Evolutionary conservation across 2,329 filamentous ascomycete species (phyloP), one percentile per base, ranked within the genome.

Genomic region (Colletotrichum sublineola): DNA sequence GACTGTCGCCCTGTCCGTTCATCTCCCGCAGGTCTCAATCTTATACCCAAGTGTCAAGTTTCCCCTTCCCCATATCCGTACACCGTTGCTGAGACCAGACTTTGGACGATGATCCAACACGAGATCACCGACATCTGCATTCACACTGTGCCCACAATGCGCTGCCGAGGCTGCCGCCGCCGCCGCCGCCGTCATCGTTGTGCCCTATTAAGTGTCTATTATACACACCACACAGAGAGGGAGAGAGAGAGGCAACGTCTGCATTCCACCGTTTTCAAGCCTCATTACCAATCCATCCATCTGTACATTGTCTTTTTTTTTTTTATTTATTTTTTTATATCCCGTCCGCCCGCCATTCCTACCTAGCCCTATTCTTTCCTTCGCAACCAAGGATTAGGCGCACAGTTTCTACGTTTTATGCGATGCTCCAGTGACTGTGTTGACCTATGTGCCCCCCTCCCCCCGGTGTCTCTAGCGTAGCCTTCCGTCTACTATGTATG

Each of bases 31-130:
- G 18, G 63, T 67, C 67, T 53, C 63, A 57, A 44, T 68, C 44
- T 68, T 40, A 62, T 56, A 56, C 62, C 57, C 55, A 71, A 56
- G 68, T 63, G 68, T 57, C 68, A 63, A 71, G 57, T 50, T 52
- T 50, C 42, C 42, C 64, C 63, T 52, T 50, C 42, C 42, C 64
- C 63, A 38, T 58, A 46, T 24, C 24, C 24, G 2, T 1, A 50
- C 12, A 15, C 50, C 33, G 33, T n/a, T 53, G 29, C 18, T 55
- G 38, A 67, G 46, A 42, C 40, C 56, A 29, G 63, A 61, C 64
- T 62, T 71, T 68, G 64, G 68, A 71, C 64, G 68, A 71, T 64
- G 68, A 63, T 71, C 57, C 57, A 42, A 68, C 48, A 71, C 56
- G 55, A 56, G 68, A 70, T 56, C n/a, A 42, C 52, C 24, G 56